Conservation (phyloP, 768 basidiomycete species). For the Lyophyllum semitale region DNA sequence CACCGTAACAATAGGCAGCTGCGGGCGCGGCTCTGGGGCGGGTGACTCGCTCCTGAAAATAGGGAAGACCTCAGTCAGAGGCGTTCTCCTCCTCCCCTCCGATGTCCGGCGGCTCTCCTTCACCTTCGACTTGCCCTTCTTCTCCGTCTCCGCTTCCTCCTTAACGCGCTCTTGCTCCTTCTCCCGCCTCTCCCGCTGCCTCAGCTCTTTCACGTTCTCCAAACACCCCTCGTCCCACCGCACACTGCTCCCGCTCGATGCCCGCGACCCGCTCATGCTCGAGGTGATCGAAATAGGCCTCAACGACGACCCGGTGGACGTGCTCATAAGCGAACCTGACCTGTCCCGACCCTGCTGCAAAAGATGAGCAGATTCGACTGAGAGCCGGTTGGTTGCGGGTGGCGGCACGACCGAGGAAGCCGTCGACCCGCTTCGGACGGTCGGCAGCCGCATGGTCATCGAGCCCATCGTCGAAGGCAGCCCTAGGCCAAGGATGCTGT, state of each 20-base stretch:
- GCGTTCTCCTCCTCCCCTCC: conserved; percentile 56
- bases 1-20: conserved; percentile 38
- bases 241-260: conserved; percentile 45
- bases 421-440: conserved; percentile 38
- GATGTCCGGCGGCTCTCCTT: conserved; percentile 47
- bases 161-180: conserved; percentile 22
- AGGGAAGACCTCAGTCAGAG: conserved; percentile 64
- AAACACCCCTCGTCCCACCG: conserved; percentile 52
- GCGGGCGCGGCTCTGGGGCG: not conserved
- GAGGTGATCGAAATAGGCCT: conserved; percentile 43
- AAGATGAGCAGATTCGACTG: conserved; percentile 33
- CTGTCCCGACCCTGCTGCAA: conserved; percentile 24
- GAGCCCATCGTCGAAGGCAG: conserved; percentile 50
- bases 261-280: conserved; percentile 26
- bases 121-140: conserved; percentile 28
- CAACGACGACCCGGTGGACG: conserved; percentile 41
- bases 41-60: conserved; percentile 26
- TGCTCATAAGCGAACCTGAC: conserved; percentile 37
- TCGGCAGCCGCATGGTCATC: conserved; percentile 42
- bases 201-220: conserved; percentile 43
- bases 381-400: conserved; percentile 31
- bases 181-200: conserved; percentile 28
- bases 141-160: conserved; percentile 19
- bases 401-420: conserved; percentile 21
- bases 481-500: conserved; percentile 62